phyloP scores from a whole-genome alignment of 768 basidiomycete species.

The Termitomyces sp. region DNA sequence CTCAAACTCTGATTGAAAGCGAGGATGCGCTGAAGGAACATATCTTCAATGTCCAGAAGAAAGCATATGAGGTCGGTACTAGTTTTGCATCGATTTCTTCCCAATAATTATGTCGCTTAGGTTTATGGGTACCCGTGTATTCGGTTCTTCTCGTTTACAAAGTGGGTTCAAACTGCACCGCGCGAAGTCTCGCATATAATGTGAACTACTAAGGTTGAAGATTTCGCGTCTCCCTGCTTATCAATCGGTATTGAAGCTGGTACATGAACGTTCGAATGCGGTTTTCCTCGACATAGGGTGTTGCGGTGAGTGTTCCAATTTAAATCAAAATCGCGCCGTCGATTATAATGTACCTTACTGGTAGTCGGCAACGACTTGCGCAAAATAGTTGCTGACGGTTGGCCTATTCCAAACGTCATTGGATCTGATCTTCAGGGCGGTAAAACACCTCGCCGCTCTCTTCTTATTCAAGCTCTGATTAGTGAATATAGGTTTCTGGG shows the following conservation, averaged over 20 bases:
- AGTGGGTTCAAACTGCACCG: constrained; percentile 10
- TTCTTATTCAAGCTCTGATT: neutral
- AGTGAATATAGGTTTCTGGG: constrained; percentile 41
- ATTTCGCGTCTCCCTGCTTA: constrained; percentile 24
- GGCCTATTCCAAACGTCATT: constrained; percentile 22
- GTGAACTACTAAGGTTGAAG: constrained; percentile 12
- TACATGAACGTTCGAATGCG: constrained; percentile 13
- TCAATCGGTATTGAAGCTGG: constrained; percentile 18
- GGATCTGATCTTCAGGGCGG: constrained; percentile 26
- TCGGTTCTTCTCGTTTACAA: constrained; percentile 22
- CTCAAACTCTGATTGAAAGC: constrained; percentile 23
- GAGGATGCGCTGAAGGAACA: constrained; percentile 25
- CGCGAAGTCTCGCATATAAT: neutral
- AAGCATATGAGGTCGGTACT: constrained; percentile 21
- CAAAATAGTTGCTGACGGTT: constrained; percentile 26
- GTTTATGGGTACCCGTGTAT: constrained; percentile 27
- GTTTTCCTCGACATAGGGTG: constrained; percentile 30
- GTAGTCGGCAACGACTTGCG: constrained; percentile 29
- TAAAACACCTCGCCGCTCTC: constrained; percentile 1
- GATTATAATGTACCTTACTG: neutral
- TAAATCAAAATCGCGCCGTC: neutral
- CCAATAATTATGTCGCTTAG: constrained; percentile 6
- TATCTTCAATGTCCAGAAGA: constrained; percentile 23
- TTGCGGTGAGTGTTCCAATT: constrained; percentile 19
- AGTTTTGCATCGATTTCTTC: neutral